A percentile compares a stretch with the other conserved stretches of the same genome.
These are phyloP conservation scores for Penicillium soppii DNA, from an alignment of 495 filamentous ascomycete genomes.

Conservation along the genomic window DNA sequence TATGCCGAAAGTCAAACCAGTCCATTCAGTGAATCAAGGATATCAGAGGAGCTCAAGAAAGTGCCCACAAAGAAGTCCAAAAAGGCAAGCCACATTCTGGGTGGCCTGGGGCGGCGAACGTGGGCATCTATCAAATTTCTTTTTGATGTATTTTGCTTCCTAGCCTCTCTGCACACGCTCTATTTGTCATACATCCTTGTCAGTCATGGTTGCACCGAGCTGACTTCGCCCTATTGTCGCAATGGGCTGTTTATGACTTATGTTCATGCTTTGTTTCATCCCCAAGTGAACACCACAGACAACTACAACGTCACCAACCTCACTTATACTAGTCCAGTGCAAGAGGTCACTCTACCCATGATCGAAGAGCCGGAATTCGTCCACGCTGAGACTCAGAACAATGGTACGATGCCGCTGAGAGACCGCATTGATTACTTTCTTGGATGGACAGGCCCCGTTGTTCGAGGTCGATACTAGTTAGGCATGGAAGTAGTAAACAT, in stretches of 20 bases:
- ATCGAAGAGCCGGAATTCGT: not conserved
- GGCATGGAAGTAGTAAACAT: not conserved
- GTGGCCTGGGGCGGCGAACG: not conserved
- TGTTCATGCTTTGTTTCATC: no score
- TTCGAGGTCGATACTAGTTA: not conserved
- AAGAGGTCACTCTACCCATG: no score
- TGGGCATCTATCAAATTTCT: not conserved
- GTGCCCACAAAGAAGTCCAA: no score
- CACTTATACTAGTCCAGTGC: no score
- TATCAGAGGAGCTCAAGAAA: no score
- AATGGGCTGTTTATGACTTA: no score
- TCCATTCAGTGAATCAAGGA: not conserved
- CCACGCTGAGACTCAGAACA: not conserved
- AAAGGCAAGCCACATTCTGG: not conserved
- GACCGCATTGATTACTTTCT: conserved; percentile 38
- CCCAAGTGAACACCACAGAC: no score
- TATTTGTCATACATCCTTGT: not conserved
- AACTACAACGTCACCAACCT: no score
- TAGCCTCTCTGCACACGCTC: not conserved
- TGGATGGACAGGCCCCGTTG: conserved; percentile 36
- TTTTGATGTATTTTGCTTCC: not conserved
- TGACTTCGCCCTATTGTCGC: not conserved
- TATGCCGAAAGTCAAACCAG: no score
- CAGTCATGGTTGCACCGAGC: not conserved
- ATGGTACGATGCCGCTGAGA: conserved; percentile 9